These are phyloP conservation scores for Dimocarpus longan DNA, from an alignment of 345 rosid species.

Conservation along the genomic window DNA sequence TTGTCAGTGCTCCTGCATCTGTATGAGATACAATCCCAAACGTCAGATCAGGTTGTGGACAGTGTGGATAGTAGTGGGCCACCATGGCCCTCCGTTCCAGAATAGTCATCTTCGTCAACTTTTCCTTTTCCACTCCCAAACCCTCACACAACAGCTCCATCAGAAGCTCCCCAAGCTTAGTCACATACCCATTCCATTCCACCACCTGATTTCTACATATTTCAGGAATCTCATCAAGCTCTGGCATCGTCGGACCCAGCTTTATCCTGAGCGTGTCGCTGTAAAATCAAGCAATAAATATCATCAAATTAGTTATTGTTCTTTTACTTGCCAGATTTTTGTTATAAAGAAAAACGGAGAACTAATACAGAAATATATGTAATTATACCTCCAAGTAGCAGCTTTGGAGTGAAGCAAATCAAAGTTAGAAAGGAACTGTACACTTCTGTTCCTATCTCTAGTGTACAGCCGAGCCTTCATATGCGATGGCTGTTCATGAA, in stretches of 20 bases:
- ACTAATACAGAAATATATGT: no score
- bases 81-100: conserved; percentile 43
- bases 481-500: neutral
- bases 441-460: neutral
- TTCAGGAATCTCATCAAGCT: conserved; percentile 44
- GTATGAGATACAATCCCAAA: conserved; percentile 48
- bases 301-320: neutral
- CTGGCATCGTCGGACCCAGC: conserved; percentile 29
- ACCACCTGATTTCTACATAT: conserved; percentile 41
- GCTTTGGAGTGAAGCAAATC: neutral
- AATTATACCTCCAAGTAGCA: neutral
- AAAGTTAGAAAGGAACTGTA: neutral
- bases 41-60: conserved; percentile 64
- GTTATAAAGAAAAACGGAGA: no score
- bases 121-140: conserved; percentile 38
- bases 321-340: no score
- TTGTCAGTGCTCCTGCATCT: conserved; percentile 48
- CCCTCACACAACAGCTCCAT: conserved; percentile 54
- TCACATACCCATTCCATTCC: conserved; percentile 41
- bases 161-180: conserved; percentile 36
- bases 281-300: neutral
- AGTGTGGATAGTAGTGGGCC: conserved; percentile 51
- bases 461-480: neutral
- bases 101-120: conserved; percentile 42
- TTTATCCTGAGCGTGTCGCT: conserved; percentile 53